Evolutionary conservation across 2,329 filamentous ascomycete genomes (phyloP), one percentile per base, ranked within the genome.

Genomic region (Xylariaceae sp.): DNA sequence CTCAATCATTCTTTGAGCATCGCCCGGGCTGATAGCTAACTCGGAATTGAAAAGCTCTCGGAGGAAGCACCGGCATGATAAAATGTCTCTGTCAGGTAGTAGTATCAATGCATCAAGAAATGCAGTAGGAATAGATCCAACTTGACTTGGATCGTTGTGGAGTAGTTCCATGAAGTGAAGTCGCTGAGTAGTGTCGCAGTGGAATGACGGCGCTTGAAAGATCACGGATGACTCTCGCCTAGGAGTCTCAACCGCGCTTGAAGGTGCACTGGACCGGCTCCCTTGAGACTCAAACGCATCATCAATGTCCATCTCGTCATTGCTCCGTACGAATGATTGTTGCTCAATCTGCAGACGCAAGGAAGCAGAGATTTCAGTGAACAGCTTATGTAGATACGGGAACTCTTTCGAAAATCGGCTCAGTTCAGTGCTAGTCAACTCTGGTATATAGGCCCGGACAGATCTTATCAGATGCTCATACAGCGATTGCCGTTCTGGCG

Each of bases 221-320:
- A 69, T 67, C 48, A 82, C 70, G 10, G 77, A 70, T 5, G 73
- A 68, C 49, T 78, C 77, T 17, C 75, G 74, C 15, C 82, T 77
- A 48, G 83, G 77, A 48, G 84, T 69, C 13, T 80, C 69, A 17
- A 73, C 66, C 1, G 64, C 59, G 37, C 73, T 75, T 35, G 75
- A 70, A 1, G 69, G 61, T 13, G 72, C 70, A 53, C 75, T 78
- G 30, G 71, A 74, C 23, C 77, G 77, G 62, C 80, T 85, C 55
- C 76, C 76, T 64, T 88, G 84, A 0, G 84, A 85, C 47, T 84
- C 82, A 57, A 88, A 85, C 1, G 82, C 82, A 10, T 82, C 78
- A 66, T 91, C 88, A 4, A 91, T 56, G 37, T 71, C 69, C 67
- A 71, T 70, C 34, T 60, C 61, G 42, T 71, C 69, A 44, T 62